Conservation (phyloP, 179 eudicot genomes). For the Pouteria campechiana region DNA sequence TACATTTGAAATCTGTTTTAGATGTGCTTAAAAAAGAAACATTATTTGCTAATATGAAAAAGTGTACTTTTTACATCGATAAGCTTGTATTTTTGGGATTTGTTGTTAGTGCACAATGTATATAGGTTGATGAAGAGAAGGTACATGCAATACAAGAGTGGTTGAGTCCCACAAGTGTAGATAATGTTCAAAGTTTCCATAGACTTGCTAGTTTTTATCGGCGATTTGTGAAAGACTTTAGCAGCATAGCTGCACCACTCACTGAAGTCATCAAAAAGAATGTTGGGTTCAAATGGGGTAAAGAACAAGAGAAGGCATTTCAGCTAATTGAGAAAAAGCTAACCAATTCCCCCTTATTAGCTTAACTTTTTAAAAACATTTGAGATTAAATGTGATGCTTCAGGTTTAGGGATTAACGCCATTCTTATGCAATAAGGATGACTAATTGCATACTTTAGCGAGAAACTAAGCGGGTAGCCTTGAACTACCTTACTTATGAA, state of each 20-base stretch:
- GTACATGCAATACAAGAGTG: not conserved
- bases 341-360: not conserved
- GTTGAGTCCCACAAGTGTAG: not conserved
- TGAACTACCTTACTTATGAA: slow-evolving; percentile 7
- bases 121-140: not conserved
- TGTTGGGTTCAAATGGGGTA: slow-evolving; percentile 3
- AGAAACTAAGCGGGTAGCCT: slow-evolving; percentile 1
- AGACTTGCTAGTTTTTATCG: slow-evolving; percentile 1
- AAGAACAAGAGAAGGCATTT: not conserved
- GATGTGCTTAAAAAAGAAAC: not conserved
- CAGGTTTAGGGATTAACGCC: slow-evolving; percentile 4
- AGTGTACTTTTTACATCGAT: not conserved
- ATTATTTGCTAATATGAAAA: not conserved
- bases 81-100: slow-evolving; percentile 1
- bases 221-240: slow-evolving; percentile 1
- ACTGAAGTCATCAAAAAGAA: not conserved
- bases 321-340: not conserved
- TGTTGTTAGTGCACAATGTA: not conserved
- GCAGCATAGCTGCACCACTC: not conserved
- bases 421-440: not conserved
- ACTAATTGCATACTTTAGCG: slow-evolving; percentile 6
- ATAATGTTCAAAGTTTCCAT: slow-evolving; percentile 4
- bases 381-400: slow-evolving; percentile 7
- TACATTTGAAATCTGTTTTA: not conserved
- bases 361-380: not conserved